A percentile compares a stretch with the other conserved stretches of the same genome.
Evolutionary conservation across 768 basidiomycete species (phyloP).

Genomic region (Amanita molliuscula): DNA sequence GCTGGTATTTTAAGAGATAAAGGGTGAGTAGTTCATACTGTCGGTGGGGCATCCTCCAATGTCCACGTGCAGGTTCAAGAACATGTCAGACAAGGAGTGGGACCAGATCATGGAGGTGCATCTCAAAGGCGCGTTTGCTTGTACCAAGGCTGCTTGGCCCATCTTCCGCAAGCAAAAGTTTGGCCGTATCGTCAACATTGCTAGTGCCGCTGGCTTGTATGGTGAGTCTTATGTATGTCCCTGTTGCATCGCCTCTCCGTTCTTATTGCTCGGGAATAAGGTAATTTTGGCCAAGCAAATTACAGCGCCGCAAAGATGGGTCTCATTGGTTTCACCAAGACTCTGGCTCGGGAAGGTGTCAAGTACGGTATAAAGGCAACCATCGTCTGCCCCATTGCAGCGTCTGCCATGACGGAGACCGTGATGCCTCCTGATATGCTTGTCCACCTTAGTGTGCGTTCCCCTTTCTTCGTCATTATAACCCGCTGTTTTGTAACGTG

Average conservation of each 20-base stretch:
- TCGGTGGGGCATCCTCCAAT: not conserved
- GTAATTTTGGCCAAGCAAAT: conserved; percentile 95
- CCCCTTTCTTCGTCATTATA: not conserved
- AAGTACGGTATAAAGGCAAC: conserved; percentile 85
- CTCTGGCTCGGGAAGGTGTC: conserved; percentile 83
- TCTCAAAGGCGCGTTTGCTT: conserved; percentile 86
- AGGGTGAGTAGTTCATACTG: conserved; percentile 33
- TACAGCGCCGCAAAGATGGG: conserved; percentile 99
- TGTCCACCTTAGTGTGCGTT: conserved; percentile 63
- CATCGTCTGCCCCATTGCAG: conserved; percentile 92
- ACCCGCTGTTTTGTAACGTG: not conserved
- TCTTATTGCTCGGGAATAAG: conserved; percentile 22
- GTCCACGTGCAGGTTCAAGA: conserved; percentile 66
- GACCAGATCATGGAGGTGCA: conserved; percentile 86
- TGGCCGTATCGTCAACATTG: conserved; percentile 89
- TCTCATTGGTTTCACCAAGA: conserved; percentile 85
- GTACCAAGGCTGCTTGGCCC: conserved; percentile 94
- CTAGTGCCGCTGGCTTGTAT: conserved; percentile 90
- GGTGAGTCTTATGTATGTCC: conserved; percentile 31
- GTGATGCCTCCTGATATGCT: conserved; percentile 93
- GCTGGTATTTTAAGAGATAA: conserved; percentile 84
- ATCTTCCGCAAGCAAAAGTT: conserved; percentile 92
- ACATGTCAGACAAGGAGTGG: conserved; percentile 94
- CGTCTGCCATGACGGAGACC: conserved; percentile 92
- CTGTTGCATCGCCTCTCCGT: not conserved